Base-by-base conservation (phyloP, 768 basidiomycete genomes). In the Lactarius evosmus region DNA sequence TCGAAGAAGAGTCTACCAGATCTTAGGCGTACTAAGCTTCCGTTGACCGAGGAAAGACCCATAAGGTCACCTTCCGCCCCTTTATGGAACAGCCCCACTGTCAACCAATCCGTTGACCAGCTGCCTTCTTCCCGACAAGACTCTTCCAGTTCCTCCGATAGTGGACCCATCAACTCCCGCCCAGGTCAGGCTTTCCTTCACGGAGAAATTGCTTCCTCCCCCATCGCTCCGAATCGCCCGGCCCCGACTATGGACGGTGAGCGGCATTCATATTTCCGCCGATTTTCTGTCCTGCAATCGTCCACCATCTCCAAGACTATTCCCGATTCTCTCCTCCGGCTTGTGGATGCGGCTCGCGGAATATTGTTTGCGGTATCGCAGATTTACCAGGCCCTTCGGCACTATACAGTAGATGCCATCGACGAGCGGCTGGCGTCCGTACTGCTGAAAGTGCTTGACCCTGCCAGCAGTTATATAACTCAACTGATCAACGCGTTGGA, bases 281-380 rank as follows among this genome's bases (percentile, higher is more conserved):
- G 95, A n/a, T 79, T 96, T 27, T 94, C 93, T 2, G 85, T 87
- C 34, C 77, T 93, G 5, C 89, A 89, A 1, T 76, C 79, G 1
- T 82, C 84, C 34, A 76, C 80, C 8, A 80, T 85, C 34, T 81
- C 85, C 22, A 84, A 82, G 68, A 80, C 85, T 22, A 82, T 97
- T 9, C 91, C 95, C 0, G 76, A 80, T 17, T 76, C 88, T 16
- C 78, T 98, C 8, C 75, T 86, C 25, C 79, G 79, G 44, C 79
- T 96, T 49, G 82, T 94, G 50, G 94, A 98, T 70, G 87, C 89
- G n/a, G 87, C 93, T 52, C 88, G 97, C 30, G 94, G 91, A 27
- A 87, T 98, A 61, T 82, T 98, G 41, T 98, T 97, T 72, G 89
- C 93, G 3, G 80, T 94, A 66, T 92, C 91, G 46, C 95, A 98